Conservation (phyloP, 2,329 filamentous ascomycete species). For the Epichloe festucae region DNA sequence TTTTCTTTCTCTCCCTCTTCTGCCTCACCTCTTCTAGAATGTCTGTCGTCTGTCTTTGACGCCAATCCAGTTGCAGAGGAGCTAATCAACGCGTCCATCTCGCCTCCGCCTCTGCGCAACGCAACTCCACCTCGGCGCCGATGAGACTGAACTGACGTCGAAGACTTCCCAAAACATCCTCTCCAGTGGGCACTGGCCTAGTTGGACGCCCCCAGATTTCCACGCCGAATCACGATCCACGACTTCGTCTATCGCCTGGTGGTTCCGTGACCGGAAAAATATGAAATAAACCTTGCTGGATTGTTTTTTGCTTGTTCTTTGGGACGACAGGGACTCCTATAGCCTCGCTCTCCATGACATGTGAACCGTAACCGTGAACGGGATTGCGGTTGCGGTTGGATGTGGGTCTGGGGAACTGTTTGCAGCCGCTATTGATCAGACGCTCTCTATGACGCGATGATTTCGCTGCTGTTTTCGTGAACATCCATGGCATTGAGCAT, state of each 20-base stretch:
- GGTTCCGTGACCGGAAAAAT: too few relatives aligned
- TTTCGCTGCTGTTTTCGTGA: background rate
- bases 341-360: background rate
- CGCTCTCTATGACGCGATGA: conserved; percentile 6
- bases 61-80: background rate
- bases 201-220: background rate
- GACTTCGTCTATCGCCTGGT: background rate
- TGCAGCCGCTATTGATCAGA: background rate
- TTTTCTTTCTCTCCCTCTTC: background rate
- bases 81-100: too few relatives aligned
- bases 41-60: background rate
- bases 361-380: background rate
- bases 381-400: too few relatives aligned
- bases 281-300: too few relatives aligned
- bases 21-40: background rate
- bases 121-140: background rate
- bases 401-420: background rate
- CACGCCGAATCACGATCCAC: background rate
- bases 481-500: background rate
- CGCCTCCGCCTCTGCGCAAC: background rate
- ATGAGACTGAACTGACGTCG: conserved; percentile 4
- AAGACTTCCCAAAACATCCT: background rate
- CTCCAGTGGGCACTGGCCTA: background rate
- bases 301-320: too few relatives aligned
- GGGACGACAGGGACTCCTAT: too few relatives aligned